These are phyloP conservation scores for Aspergillus candidus DNA, from an alignment of 2,329 filamentous ascomycete species.

Conservation along the genomic window DNA sequence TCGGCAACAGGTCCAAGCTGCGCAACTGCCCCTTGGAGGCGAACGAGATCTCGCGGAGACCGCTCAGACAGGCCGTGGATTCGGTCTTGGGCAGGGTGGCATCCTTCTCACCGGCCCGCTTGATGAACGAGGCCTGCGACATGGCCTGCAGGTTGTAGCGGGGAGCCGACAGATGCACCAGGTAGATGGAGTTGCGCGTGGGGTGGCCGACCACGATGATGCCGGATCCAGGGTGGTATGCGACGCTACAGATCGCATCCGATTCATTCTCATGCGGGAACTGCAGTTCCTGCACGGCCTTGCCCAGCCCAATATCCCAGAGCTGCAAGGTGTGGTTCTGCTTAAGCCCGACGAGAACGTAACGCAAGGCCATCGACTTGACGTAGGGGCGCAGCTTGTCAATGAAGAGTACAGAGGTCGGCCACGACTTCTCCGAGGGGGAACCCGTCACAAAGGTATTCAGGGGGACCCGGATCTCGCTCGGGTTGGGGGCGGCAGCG, in stretches of 20 bases:
- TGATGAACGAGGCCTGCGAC: slow-evolving; percentile 82
- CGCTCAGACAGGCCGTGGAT: slow-evolving; percentile 94
- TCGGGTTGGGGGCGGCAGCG: slow-evolving; percentile 41
- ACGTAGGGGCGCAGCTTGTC: slow-evolving; percentile 92
- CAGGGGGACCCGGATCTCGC: slow-evolving; percentile 79
- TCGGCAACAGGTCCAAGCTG: slow-evolving; percentile 80
- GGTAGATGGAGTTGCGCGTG: slow-evolving; percentile 94
- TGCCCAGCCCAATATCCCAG: slow-evolving; percentile 92
- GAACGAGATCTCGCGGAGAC: slow-evolving; percentile 91
- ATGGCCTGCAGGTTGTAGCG: slow-evolving; percentile 77
- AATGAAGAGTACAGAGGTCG: slow-evolving; percentile 89
- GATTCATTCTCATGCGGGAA: slow-evolving; percentile 93
- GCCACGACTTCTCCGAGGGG: slow-evolving; percentile 89
- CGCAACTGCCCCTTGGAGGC: slow-evolving; percentile 77
- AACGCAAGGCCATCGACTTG: slow-evolving; percentile 83
- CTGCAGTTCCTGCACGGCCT: slow-evolving; percentile 94
- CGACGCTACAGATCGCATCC: slow-evolving; percentile 94
- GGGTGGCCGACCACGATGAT: slow-evolving; percentile 95
- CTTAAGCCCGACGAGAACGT: slow-evolving; percentile 96
- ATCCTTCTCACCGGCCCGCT: slow-evolving; percentile 68
- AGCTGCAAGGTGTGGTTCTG: slow-evolving; percentile 98
- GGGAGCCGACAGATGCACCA: slow-evolving; percentile 89
- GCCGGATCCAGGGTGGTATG: slow-evolving; percentile 84
- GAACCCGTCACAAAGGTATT: slow-evolving; percentile 82
- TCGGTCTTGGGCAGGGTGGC: slow-evolving; percentile 73